These are phyloP conservation scores for Zygotorulaspora chibaensis DNA, from an alignment of 805 yeast species.

Conservation along the genomic window DNA sequence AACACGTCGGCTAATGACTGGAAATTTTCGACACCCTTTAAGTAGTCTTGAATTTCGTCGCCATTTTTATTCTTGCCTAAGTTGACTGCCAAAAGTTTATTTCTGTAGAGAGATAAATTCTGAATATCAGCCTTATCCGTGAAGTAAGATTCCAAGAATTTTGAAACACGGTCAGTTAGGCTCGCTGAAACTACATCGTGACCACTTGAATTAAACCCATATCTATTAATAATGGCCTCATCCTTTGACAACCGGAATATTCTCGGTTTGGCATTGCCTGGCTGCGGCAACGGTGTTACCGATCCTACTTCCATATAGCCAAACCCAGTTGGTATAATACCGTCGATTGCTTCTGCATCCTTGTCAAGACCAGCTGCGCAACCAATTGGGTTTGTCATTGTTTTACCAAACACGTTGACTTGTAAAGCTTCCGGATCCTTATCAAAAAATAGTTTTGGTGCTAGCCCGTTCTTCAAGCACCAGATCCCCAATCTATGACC, in stretches of 20 bases:
- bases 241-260: constrained; percentile 82
- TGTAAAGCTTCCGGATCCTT: constrained; percentile 48
- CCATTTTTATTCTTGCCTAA: constrained; percentile 91
- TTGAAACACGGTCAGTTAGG: constrained; percentile 59
- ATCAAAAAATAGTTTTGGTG: constrained; percentile 58
- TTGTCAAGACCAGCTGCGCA: constrained; percentile 96
- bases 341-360: constrained; percentile 85
- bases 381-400: constrained; percentile 74
- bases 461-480: constrained; percentile 61
- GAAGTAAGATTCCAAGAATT: constrained; percentile 30
- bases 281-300: constrained; percentile 87
- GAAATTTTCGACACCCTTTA: constrained; percentile 74
- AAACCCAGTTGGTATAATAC: constrained; percentile 73
- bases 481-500: constrained; percentile 78
- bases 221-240: constrained; percentile 88
- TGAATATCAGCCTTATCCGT: constrained; percentile 23
- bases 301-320: constrained; percentile 91
- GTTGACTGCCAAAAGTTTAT: constrained; percentile 73
- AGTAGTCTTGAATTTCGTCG: constrained; percentile 83
- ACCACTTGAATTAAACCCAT: constrained; percentile 92
- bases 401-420: constrained; percentile 62
- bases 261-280: constrained; percentile 91
- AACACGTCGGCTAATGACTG: constrained; percentile 85
- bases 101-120: constrained; percentile 51
- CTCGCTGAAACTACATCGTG: constrained; percentile 68